A percentile compares a stretch with the other conserved stretches of the same genome.
These are phyloP conservation scores for Amanita jacksonii DNA, from an alignment of 768 basidiomycete species.

Conservation along the genomic window DNA sequence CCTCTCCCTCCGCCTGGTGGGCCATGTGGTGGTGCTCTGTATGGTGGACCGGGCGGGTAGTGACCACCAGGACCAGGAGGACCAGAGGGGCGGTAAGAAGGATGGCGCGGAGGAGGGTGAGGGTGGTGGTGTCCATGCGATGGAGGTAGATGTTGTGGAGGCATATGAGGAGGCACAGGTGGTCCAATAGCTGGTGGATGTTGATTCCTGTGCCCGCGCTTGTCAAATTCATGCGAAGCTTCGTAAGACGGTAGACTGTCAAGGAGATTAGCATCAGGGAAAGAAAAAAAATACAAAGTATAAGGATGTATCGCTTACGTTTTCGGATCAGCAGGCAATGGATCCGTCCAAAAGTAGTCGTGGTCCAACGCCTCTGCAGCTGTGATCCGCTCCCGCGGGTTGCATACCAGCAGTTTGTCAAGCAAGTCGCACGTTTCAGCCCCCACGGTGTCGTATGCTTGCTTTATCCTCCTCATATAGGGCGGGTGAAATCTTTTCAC, in stretches of 20 bases:
- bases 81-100: slow-evolving; percentile 6
- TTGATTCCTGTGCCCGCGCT: slow-evolving; percentile 48
- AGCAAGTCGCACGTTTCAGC: slow-evolving; percentile 72
- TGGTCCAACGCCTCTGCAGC: slow-evolving; percentile 84
- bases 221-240: slow-evolving; percentile 78
- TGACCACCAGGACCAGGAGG: background rate
- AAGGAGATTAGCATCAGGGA: background rate
- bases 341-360: slow-evolving; percentile 91
- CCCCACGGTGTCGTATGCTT: slow-evolving; percentile 55
- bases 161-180: slow-evolving; percentile 18
- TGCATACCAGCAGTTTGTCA: slow-evolving; percentile 73
- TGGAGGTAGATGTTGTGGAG: slow-evolving; percentile 13
- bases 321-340: slow-evolving; percentile 78
- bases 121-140: slow-evolving; percentile 15
- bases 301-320: slow-evolving; percentile 41
- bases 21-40: too few species aligned
- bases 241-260: slow-evolving; percentile 71
- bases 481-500: slow-evolving; percentile 49
- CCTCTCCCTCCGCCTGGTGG: slow-evolving; percentile 10
- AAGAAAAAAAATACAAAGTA: background rate
- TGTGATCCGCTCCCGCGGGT: slow-evolving; percentile 77
- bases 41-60: background rate
- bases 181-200: slow-evolving; percentile 13
- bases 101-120: slow-evolving; percentile 12
- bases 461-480: slow-evolving; percentile 45